phyloP scores from a whole-genome alignment of 2,329 filamentous ascomycete species.

The Colletotrichum zoysiae region DNA sequence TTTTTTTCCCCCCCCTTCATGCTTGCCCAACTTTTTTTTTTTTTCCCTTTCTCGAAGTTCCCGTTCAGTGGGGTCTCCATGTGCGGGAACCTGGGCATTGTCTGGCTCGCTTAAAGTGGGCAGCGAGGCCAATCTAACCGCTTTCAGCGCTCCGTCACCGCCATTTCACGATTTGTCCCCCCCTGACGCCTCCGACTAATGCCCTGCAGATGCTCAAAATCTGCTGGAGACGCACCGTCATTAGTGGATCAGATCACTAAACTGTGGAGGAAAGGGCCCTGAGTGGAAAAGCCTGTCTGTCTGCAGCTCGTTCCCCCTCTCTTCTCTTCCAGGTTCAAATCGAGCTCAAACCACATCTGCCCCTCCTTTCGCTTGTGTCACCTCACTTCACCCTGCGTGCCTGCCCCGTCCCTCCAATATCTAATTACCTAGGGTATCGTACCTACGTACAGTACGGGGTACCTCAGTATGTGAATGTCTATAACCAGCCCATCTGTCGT shows the following conservation, averaged over 20 bases:
- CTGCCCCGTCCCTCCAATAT: neutral
- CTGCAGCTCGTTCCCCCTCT: slow-evolving; percentile 23
- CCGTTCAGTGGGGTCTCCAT: slow-evolving; percentile 24
- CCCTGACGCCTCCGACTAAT: slow-evolving; percentile 22
- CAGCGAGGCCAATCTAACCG: slow-evolving; percentile 17
- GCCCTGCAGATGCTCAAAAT: slow-evolving; percentile 32
- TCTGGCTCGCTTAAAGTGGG: slow-evolving; percentile 36
- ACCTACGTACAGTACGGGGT: no score
- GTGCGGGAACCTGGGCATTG: slow-evolving; percentile 28
- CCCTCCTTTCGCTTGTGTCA: slow-evolving; percentile 27
- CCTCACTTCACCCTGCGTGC: neutral
- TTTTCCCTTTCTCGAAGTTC: neutral
- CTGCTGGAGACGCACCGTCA: slow-evolving; percentile 31
- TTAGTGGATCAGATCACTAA: slow-evolving; percentile 22
- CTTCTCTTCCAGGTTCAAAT: slow-evolving; percentile 9
- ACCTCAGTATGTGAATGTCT: no score
- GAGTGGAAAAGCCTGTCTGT: slow-evolving; percentile 17
- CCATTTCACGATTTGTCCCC: slow-evolving; percentile 34
- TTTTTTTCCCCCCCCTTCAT: slow-evolving; percentile 27
- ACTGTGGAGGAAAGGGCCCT: slow-evolving; percentile 32
- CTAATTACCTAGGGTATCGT: neutral
- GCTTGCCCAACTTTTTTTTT: slow-evolving; percentile 51
- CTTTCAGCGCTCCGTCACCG: slow-evolving; percentile 36
- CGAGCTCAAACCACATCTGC: slow-evolving; percentile 30
- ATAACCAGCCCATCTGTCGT: slow-evolving; percentile 27